phyloP scores from a whole-genome alignment of 495 filamentous ascomycete genomes.

The Staphylotrichum longicolle region DNA sequence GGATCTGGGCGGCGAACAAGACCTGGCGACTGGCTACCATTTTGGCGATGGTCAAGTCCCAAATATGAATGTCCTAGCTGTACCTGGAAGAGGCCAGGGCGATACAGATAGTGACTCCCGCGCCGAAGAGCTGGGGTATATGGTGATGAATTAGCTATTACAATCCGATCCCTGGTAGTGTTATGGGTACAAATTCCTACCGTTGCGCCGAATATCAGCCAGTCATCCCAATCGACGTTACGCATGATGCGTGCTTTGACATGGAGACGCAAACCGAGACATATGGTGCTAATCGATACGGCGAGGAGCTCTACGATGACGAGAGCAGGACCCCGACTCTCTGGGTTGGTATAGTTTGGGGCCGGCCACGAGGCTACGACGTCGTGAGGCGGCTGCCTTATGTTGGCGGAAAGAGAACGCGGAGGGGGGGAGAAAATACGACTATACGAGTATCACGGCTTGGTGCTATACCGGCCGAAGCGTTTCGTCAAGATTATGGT shows the following conservation, averaged over 20 bases:
- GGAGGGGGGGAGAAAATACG: too few relatives aligned
- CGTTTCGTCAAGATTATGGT: too few relatives aligned
- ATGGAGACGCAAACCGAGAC: slow-evolving; percentile 28
- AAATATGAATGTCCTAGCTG: slow-evolving; percentile 34
- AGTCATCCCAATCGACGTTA: slow-evolving; percentile 31
- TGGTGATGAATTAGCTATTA: not conserved
- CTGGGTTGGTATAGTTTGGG: slow-evolving; percentile 56
- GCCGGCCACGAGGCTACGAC: slow-evolving; percentile 51
- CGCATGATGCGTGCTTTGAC: slow-evolving; percentile 21
- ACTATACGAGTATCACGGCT: too few relatives aligned
- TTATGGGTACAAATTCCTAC: slow-evolving; percentile 18
- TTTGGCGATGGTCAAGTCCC: slow-evolving; percentile 20
- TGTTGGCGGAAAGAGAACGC: slow-evolving; percentile 19
- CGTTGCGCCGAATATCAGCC: slow-evolving; percentile 30
- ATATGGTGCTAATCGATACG: slow-evolving; percentile 22
- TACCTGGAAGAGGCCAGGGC: slow-evolving; percentile 27
- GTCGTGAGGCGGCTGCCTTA: slow-evolving; percentile 47
- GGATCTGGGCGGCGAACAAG: slow-evolving; percentile 30
- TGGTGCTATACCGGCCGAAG: too few relatives aligned
- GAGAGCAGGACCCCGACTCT: slow-evolving; percentile 44
- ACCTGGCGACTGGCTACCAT: slow-evolving; percentile 26
- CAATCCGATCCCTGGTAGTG: too few relatives aligned
- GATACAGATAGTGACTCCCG: slow-evolving; percentile 25
- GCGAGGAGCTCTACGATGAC: slow-evolving; percentile 28
- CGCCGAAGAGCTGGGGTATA: slow-evolving; percentile 23